phyloP scores from a whole-genome alignment of 768 basidiomycete genomes.

The Russula abietina region DNA sequence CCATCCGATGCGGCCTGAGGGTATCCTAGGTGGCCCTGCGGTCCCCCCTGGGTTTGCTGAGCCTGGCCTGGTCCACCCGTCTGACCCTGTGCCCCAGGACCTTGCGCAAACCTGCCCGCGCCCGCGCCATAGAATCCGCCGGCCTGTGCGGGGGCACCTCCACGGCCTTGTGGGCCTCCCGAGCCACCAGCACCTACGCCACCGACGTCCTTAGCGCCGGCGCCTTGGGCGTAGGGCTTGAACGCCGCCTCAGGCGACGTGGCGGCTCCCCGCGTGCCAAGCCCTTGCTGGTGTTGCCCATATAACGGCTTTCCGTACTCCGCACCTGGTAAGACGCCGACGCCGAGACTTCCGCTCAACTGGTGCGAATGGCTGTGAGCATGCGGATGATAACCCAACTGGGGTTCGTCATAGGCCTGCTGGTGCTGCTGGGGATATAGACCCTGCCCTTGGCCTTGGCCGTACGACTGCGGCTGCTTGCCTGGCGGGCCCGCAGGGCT shows the following conservation, averaged over 20 bases:
- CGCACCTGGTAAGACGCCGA: constrained; percentile 21
- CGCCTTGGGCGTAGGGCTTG: constrained; percentile 71
- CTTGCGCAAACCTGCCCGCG: constrained; percentile 38
- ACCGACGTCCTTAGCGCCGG: constrained; percentile 40
- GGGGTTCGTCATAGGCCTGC: constrained; percentile 46
- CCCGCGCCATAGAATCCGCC: constrained; percentile 42
- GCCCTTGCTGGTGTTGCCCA: constrained; percentile 60
- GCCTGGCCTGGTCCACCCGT: constrained; percentile 43
- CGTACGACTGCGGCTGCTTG: constrained; percentile 42
- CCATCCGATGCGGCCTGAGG: constrained; percentile 58
- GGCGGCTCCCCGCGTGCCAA: constrained; percentile 43
- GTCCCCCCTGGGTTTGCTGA: constrained; percentile 36
- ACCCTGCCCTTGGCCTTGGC: constrained; percentile 55
- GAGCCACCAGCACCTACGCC: constrained; percentile 39
- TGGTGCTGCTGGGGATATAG: constrained; percentile 63
- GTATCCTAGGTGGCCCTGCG: constrained; percentile 57
- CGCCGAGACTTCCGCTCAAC: constrained; percentile 34
- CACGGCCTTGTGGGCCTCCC: constrained; percentile 39
- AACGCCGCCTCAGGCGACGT: constrained; percentile 68
- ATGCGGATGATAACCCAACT: constrained; percentile 51
- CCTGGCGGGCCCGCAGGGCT: constrained; percentile 65
- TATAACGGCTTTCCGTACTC: constrained; percentile 46
- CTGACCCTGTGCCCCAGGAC: constrained; percentile 36
- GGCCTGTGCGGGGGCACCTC: constrained; percentile 41
- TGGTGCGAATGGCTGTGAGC: constrained; percentile 38